These are phyloP conservation scores for Pythium pyrilobum DNA, from an alignment of 352 stramenopile species.

Conservation along the genomic window DNA sequence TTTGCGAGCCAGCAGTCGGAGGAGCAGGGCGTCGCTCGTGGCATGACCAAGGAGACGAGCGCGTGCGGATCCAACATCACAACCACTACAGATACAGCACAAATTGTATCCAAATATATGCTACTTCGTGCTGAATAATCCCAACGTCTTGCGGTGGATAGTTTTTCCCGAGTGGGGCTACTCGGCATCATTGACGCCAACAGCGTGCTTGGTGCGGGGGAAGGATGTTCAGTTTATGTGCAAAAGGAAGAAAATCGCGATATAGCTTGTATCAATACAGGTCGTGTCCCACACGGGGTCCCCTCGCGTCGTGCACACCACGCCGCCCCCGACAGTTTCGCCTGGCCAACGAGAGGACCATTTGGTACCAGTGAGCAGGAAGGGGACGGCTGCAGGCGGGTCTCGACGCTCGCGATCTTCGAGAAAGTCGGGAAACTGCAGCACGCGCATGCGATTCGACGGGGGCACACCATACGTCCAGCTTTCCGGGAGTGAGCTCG, in stretches of 20 bases:
- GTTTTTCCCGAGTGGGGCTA: too few relatives aligned
- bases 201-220: too few relatives aligned
- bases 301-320: too few relatives aligned
- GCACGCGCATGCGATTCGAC: slow-evolving; percentile 17
- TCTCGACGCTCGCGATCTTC: slow-evolving; percentile 4
- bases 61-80: background rate
- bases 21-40: slow-evolving; percentile 53
- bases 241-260: too few relatives aligned
- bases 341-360: slow-evolving; percentile 21
- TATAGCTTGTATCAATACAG: too few relatives aligned
- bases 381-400: slow-evolving; percentile 21
- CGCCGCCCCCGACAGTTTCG: too few relatives aligned
- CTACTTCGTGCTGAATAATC: too few relatives aligned
- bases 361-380: slow-evolving; percentile 28
- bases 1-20: slow-evolving; percentile 81
- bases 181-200: too few relatives aligned
- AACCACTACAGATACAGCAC: too few relatives aligned
- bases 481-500: background rate
- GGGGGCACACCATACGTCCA: background rate
- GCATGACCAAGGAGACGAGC: slow-evolving; percentile 4
- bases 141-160: too few relatives aligned
- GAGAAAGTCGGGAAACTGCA: slow-evolving; percentile 14
- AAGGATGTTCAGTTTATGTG: too few relatives aligned
- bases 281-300: too few relatives aligned
- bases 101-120: background rate